phyloP scores from a whole-genome alignment of 163 green algal species.

The Trebouxia gelatinosa region DNA sequence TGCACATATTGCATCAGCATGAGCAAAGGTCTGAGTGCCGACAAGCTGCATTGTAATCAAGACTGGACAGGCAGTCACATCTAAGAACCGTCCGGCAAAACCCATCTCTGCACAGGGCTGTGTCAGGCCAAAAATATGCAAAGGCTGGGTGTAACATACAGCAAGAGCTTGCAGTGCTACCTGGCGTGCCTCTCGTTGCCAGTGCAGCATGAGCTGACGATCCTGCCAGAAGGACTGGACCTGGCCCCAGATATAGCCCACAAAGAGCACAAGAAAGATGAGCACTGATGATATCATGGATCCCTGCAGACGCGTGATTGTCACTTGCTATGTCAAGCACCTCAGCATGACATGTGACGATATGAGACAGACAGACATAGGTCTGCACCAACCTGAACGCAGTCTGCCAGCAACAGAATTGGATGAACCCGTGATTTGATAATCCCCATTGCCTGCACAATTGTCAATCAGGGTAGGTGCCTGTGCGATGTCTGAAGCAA shows the following conservation, averaged over 20 bases:
- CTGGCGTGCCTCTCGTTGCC: neutral
- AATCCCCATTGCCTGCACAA: slow-evolving; percentile 5
- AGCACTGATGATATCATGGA: too few relatives aligned
- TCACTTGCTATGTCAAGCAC: neutral
- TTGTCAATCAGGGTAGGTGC: neutral
- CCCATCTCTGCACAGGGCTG: too few relatives aligned
- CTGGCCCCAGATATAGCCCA: slow-evolving; percentile 28
- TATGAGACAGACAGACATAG: neutral
- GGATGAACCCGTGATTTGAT: slow-evolving; percentile 24
- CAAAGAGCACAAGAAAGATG: neutral
- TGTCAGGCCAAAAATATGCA: neutral
- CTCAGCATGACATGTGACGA: neutral
- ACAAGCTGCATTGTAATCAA: too few relatives aligned
- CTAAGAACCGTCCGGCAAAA: too few relatives aligned
- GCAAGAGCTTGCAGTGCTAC: neutral
- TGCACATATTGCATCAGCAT: neutral
- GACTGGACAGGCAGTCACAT: too few relatives aligned
- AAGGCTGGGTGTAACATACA: neutral
- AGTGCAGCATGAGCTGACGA: neutral
- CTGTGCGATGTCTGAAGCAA: neutral
- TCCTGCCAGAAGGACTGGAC: slow-evolving; percentile 18
- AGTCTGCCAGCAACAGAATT: slow-evolving; percentile 30
- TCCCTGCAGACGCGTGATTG: neutral
- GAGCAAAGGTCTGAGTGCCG: neutral
- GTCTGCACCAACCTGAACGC: slow-evolving; percentile 22